These are phyloP conservation scores for Podila epigama DNA, from an alignment of 192 early-diverging fungal genomes.

Conservation along the genomic window DNA sequence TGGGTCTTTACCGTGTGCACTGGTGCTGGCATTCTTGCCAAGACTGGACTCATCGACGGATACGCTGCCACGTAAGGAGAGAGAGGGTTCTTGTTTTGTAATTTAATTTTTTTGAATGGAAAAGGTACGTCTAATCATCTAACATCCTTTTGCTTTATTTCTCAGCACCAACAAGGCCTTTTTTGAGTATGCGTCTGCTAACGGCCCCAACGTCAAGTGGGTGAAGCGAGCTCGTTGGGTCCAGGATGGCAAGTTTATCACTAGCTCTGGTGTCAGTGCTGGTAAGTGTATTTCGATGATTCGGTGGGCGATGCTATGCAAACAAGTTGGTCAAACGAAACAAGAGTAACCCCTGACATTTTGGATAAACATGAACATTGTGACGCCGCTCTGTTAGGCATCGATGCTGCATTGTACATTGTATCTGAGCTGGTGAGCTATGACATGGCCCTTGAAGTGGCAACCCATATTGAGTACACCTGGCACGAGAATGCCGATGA, in stretches of 20 bases:
- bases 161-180: constrained; percentile 37
- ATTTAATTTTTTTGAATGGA: too few relatives aligned
- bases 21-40: constrained; percentile 52
- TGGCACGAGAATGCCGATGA: constrained; percentile 35
- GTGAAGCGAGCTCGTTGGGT: constrained; percentile 61
- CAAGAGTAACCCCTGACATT: too few relatives aligned
- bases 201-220: constrained; percentile 55
- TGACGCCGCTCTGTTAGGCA: too few relatives aligned
- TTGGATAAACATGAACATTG: too few relatives aligned
- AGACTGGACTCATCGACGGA: constrained; percentile 58
- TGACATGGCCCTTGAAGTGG: constrained; percentile 15
- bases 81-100: too few relatives aligned
- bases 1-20: constrained; percentile 56
- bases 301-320: too few relatives aligned
- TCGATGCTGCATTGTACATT: constrained; percentile 36
- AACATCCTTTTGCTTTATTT: too few relatives aligned
- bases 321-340: too few relatives aligned
- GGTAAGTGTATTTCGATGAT: too few relatives aligned
- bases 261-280: constrained; percentile 54
- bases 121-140: too few relatives aligned
- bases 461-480: constrained; percentile 31
- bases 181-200: constrained; percentile 8
- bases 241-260: constrained; percentile 55
- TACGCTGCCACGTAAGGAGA: constrained; percentile 41
- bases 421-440: constrained; percentile 16